Evolutionary conservation across 495 filamentous ascomycete genomes (phyloP), one percentile per base, ranked within the genome.

Genomic region (Staphylotrichum tortipilum): DNA sequence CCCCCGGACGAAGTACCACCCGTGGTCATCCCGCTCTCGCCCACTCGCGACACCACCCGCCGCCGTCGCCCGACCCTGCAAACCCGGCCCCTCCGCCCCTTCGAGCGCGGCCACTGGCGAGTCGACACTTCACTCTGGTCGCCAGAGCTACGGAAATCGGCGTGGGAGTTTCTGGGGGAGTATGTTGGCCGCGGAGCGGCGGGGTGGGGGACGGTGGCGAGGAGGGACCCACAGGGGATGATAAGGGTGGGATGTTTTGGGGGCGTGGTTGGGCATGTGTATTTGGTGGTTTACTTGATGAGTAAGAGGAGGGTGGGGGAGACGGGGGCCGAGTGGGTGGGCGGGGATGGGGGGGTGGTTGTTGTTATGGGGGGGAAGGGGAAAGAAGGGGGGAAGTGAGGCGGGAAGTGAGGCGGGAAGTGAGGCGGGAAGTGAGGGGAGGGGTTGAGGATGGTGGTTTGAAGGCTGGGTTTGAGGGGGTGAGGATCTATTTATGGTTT

Each of bases 101-200:
- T 79, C 14, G 86, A 90, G 57, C 67, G 85, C 24, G 86, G 86
- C 15, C 76, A 84, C 61, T 90, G 86, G 86, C 59, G 65, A 11
- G 39, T 89, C 2, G 71, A 73, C 18, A 73, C 78, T 47, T 52
- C 61, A 5, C 51, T 65, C 10, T 80, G 75, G 77, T 54, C 61
- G 6, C 24, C 54, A 5, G 57, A 57, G 0, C 58, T 70, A 5
- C 69, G 69, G 24, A 50, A 47, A 6, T 66, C 75, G 8, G 78
- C 80, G 44, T 89, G 85, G 86, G 52, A 61, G 2, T 86, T 78
- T 44, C 61, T 90, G 4, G 65, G 61, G 0, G 73, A 78, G 3
- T 83, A 81, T 52, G 57, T 89, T 9, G 68, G 67, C 2, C 70
- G 71, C 15, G 82, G 77, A 0, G 57, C 69, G 17, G 82, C 81